A percentile compares a stretch with the other conserved stretches of the same genome.
phyloP scores from a whole-genome alignment of 148 eudicot genomes.

The Salicornia ramosissima region DNA sequence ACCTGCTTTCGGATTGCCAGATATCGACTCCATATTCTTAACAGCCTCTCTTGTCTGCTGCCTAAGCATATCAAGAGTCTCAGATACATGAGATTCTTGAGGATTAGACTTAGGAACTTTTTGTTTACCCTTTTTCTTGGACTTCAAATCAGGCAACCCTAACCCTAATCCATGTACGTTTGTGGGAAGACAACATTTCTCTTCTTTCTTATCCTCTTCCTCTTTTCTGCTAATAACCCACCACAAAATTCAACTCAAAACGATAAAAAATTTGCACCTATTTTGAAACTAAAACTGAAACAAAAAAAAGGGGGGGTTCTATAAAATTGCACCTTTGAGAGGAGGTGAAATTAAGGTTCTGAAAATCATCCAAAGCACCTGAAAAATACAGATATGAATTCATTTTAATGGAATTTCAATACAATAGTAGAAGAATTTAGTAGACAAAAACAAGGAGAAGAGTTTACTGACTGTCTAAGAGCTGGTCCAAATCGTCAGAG shows the following conservation, averaged over 20 bases:
- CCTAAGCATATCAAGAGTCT: conserved; percentile 85
- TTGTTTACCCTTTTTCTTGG: conserved; percentile 81
- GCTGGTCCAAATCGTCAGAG: conserved; percentile 67
- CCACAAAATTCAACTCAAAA: conserved; percentile 6
- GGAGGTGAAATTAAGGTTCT: conserved; percentile 57
- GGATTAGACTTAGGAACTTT: conserved; percentile 39
- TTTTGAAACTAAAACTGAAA: not conserved
- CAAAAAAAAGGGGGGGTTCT: too few species aligned
- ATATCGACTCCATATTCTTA: conserved; percentile 67
- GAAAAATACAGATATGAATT: conserved; percentile 13
- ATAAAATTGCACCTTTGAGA: conserved; percentile 42
- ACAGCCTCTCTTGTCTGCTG: conserved; percentile 92
- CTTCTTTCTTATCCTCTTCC: conserved; percentile 33
- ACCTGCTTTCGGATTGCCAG: conserved; percentile 35
- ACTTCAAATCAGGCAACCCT: conserved; percentile 82
- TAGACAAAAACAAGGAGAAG: not conserved
- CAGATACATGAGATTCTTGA: conserved; percentile 66
- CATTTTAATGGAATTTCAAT: not conserved
- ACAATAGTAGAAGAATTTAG: not conserved
- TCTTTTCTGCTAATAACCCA: conserved; percentile 40
- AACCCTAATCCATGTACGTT: conserved; percentile 84
- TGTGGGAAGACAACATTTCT: conserved; percentile 34
- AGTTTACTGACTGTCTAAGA: conserved; percentile 60
- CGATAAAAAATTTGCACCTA: not conserved
- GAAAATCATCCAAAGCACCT: conserved; percentile 99